These are phyloP conservation scores for Asterophora parasitica DNA, from an alignment of 768 basidiomycete species.

Conservation along the genomic window DNA sequence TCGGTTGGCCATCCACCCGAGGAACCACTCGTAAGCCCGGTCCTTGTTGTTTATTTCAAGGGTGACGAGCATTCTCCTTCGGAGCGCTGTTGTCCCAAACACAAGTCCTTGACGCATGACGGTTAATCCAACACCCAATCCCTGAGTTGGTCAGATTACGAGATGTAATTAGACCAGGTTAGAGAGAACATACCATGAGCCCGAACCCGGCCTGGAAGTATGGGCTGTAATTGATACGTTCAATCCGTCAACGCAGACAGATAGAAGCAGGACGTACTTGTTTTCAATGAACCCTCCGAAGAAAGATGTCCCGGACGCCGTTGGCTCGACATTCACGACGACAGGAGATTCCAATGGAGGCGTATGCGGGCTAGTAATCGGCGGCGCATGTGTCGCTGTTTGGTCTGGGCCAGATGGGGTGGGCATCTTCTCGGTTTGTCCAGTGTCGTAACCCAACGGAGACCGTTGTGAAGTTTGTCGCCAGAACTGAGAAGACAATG, in stretches of 20 bases:
- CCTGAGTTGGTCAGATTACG: conserved; percentile 50
- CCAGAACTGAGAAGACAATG: neutral
- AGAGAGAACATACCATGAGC: conserved; percentile 66
- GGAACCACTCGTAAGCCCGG: conserved; percentile 92
- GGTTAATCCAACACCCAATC: conserved; percentile 83
- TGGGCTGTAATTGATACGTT: conserved; percentile 60
- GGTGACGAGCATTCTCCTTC: conserved; percentile 87
- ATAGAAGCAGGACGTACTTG: conserved; percentile 49
- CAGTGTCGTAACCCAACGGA: neutral
- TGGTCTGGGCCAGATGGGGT: neutral
- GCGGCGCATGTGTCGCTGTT: neutral
- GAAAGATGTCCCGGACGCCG: conserved; percentile 24
- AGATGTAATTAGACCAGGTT: neutral
- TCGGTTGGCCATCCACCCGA: conserved; percentile 90
- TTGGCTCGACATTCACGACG: conserved; percentile 11
- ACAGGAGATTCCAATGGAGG: conserved; percentile 7
- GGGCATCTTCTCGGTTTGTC: neutral
- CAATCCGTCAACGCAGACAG: conserved; percentile 4
- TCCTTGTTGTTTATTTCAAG: conserved; percentile 97
- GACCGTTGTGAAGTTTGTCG: neutral
- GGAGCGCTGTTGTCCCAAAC: conserved; percentile 69
- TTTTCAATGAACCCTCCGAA: conserved; percentile 45
- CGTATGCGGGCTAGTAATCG: neutral
- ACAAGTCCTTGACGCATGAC: conserved; percentile 66
- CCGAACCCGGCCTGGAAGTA: conserved; percentile 99